Evolutionary conservation across 1,284 basidiomycete genomes (phyloP), one percentile per base, ranked within the genome.

Genomic region (Austroboletus niveus): DNA sequence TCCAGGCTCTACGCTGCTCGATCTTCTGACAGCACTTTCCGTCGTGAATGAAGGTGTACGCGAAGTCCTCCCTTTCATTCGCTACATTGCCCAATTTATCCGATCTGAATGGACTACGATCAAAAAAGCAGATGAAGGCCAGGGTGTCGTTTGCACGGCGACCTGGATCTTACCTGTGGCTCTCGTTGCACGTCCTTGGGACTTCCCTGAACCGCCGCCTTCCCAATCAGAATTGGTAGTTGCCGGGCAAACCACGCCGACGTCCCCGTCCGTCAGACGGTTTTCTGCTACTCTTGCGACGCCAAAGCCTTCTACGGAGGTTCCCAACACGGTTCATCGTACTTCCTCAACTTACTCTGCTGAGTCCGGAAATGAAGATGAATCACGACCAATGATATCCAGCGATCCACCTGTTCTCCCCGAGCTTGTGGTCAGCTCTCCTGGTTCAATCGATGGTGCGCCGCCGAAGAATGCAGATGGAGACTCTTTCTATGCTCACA

Each of bases 91-190:
- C 34, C 85, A 87, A 58, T 90, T 82, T 69, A 73, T 88, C 57
- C 84, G 91, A 57, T 81, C 78, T 40, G 87, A 91, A 64, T 89
- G 83, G 74, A 72, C 69, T 49, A 54, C 75, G 45, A 87, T 92
- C 64, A 76, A 81, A 64, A 71, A 62, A 29, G 79, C 85, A 59
- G 77, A 92, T 60, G 60, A 75, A 45, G 89, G 89, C 1, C 69
- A 80, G 61, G 90, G 90, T 29, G 89, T 92, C 20, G 83, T 92
- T 34, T 92, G 89, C 65, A 86, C 87, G 45, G 85, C 89, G 22
- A 92, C 90, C 15, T 92, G 89, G 87, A 78, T 90, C 49, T 81
- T 91, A 77, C 89, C 88, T 22, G 81, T 83, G 46, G 88, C 89
- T 8, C 73, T 91, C 68, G 79, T 87, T 44, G 84, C 87, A 34